Evolutionary conservation across 345 rosid genomes (phyloP).

Genomic region (Syzygium oleosum): DNA sequence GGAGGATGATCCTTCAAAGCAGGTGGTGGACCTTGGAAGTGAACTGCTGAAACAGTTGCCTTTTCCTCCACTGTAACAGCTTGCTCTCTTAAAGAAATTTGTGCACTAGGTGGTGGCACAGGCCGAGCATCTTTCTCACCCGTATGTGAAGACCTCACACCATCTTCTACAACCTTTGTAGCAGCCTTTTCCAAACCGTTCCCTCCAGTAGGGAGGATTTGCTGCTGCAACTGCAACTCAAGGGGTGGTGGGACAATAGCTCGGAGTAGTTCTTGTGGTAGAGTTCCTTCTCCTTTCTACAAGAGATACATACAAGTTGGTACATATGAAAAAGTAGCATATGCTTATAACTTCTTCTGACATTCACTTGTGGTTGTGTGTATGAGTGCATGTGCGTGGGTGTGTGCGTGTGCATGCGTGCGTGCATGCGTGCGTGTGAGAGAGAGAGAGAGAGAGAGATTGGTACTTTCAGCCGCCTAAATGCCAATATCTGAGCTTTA

Average conservation of each 20-base stretch:
- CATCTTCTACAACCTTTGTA: conserved; percentile 54
- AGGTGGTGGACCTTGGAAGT: conserved; percentile 31
- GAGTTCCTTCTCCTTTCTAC: conserved; percentile 91
- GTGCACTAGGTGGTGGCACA: conserved; percentile 36
- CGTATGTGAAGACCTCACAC: conserved; percentile 42
- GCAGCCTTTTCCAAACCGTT: conserved; percentile 50
- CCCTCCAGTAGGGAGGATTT: conserved; percentile 42
- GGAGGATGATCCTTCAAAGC: conserved; percentile 45
- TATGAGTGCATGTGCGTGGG: not conserved
- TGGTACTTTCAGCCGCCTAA: conserved; percentile 85
- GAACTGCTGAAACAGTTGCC: conserved; percentile 34
- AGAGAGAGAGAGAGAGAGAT: conserved; percentile 2
- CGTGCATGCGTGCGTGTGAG: not conserved
- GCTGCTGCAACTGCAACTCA: conserved; percentile 60
- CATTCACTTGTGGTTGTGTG: not conserved
- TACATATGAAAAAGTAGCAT: not conserved
- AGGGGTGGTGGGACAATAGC: conserved; percentile 90
- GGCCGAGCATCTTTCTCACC: conserved; percentile 47
- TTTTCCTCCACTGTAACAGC: conserved; percentile 49
- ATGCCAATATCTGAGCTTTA: conserved; percentile 96
- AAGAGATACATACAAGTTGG: not conserved
- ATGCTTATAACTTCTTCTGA: not conserved
- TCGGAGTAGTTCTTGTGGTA: conserved; percentile 90
- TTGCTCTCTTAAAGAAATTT: conserved; percentile 48
- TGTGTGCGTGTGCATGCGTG: too few species aligned